Conservation (phyloP, 1,284 basidiomycete genomes). For the Microbotryum intermedium region DNA sequence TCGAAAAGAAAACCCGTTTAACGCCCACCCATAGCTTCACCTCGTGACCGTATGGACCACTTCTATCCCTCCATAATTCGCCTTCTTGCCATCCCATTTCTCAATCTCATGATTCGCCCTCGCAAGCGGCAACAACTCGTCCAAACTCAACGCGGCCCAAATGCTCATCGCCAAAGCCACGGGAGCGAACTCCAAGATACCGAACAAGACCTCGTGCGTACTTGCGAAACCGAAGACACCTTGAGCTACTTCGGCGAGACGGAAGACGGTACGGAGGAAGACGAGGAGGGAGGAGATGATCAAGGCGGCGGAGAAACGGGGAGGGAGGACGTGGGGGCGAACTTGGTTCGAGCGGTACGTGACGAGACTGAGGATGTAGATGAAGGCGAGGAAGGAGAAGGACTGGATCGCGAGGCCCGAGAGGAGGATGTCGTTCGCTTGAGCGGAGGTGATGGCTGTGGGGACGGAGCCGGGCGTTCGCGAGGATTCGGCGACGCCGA, state of each 20-base stretch:
- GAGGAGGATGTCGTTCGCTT: slow-evolving; percentile 42
- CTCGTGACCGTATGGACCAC: too few species aligned
- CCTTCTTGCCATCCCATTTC: too few species aligned
- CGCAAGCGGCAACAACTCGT: slow-evolving; percentile 9
- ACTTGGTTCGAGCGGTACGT: too few species aligned
- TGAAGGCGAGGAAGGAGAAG: too few species aligned
- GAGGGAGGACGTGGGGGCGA: too few species aligned
- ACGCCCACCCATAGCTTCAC: too few species aligned
- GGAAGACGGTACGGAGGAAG: slow-evolving; percentile 41
- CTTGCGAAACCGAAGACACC: slow-evolving; percentile 37
- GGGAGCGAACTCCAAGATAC: slow-evolving; percentile 40
- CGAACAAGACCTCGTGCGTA: slow-evolving; percentile 39
- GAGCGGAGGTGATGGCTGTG: slow-evolving; percentile 32
- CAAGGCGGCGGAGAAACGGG: slow-evolving; percentile 7
- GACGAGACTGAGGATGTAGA: too few species aligned
- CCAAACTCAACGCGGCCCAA: slow-evolving; percentile 31
- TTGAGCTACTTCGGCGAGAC: slow-evolving; percentile 41
- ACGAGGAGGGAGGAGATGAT: slow-evolving; percentile 36
- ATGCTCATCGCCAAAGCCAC: slow-evolving; percentile 39
- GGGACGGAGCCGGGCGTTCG: slow-evolving; percentile 28
- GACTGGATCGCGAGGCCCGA: slow-evolving; percentile 41
- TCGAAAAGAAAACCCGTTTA: too few species aligned
- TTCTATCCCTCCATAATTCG: too few species aligned
- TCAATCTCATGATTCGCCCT: too few species aligned
- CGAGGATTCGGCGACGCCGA: slow-evolving; percentile 39